Conservation (phyloP, 2,329 filamentous ascomycete genomes). For the Aspergillus awamori region DNA sequence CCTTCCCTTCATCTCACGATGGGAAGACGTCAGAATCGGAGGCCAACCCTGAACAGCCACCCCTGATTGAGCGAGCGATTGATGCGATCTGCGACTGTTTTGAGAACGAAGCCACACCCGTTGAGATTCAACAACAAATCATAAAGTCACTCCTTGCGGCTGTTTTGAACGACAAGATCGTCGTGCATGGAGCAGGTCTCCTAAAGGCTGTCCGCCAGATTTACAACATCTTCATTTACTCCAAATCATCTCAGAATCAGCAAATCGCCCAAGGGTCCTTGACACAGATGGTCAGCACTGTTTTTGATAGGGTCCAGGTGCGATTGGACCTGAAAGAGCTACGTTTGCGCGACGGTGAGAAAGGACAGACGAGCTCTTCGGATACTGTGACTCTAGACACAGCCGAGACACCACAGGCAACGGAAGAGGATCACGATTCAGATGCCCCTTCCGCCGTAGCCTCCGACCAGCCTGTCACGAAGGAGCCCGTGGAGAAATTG, state of each 20-base stretch:
- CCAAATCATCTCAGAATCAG: slow-evolving; percentile 90
- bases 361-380: slow-evolving; percentile 36
- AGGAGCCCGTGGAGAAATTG: slow-evolving; percentile 61
- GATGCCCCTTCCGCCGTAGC: slow-evolving; percentile 40
- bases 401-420: slow-evolving; percentile 47
- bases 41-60: slow-evolving; percentile 53
- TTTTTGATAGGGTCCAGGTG: slow-evolving; percentile 91
- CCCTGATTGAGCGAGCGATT: slow-evolving; percentile 94
- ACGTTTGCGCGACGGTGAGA: slow-evolving; percentile 54
- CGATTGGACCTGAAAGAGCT: slow-evolving; percentile 86
- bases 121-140: slow-evolving; percentile 94
- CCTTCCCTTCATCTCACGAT: slow-evolving; percentile 60
- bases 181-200: slow-evolving; percentile 93
- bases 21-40: slow-evolving; percentile 26
- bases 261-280: slow-evolving; percentile 95
- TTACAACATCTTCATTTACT: slow-evolving; percentile 97
- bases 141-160: slow-evolving; percentile 95
- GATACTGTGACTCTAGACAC: slow-evolving; percentile 43
- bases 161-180: slow-evolving; percentile 97
- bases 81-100: slow-evolving; percentile 99
- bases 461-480: slow-evolving; percentile 51
- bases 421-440: slow-evolving; percentile 51
- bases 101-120: slow-evolving; percentile 88
- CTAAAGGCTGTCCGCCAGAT: slow-evolving; percentile 96
- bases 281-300: slow-evolving; percentile 97